A percentile compares a stretch with the other conserved stretches of the same genome.
phyloP scores from a whole-genome alignment of 139 green algal species.

The Closterium sp. region DNA sequence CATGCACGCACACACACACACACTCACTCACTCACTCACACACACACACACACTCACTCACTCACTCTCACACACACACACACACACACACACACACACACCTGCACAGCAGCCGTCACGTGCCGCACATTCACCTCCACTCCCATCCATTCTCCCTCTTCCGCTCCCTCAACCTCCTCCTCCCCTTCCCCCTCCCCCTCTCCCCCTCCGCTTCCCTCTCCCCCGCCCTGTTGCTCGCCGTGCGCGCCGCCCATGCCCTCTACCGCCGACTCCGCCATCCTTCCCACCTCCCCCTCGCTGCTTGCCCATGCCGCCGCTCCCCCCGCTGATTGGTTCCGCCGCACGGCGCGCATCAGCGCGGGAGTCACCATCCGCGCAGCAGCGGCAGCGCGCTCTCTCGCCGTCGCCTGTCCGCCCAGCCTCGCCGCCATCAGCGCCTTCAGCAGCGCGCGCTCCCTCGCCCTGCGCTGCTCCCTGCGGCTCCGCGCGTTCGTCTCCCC shows the following conservation, averaged over 20 bases:
- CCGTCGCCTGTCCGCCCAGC: not conserved
- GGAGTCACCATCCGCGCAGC: not conserved
- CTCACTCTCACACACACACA: not conserved
- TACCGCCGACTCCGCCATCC: not conserved
- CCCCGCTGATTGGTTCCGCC: not conserved
- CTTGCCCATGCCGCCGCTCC: not conserved
- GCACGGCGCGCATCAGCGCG: not conserved
- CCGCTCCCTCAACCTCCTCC: not conserved
- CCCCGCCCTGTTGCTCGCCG: not conserved
- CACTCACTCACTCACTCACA: not conserved
- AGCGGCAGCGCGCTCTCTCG: not conserved
- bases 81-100: conserved; percentile 2
- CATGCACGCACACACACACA: not conserved
- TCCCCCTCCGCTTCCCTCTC: not conserved
- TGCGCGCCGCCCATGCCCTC: not conserved
- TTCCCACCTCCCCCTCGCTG: not conserved
- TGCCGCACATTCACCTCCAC: not conserved
- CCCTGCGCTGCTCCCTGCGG: not conserved
- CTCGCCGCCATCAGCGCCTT: not conserved
- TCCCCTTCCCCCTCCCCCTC: not conserved
- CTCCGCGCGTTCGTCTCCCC: not conserved
- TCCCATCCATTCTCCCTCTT: no score
- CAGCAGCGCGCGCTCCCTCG: not conserved
- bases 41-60: not conserved
- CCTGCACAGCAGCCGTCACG: not conserved